Conservation (phyloP, 345 rosid species). For the Alliaria petiolata region DNA sequence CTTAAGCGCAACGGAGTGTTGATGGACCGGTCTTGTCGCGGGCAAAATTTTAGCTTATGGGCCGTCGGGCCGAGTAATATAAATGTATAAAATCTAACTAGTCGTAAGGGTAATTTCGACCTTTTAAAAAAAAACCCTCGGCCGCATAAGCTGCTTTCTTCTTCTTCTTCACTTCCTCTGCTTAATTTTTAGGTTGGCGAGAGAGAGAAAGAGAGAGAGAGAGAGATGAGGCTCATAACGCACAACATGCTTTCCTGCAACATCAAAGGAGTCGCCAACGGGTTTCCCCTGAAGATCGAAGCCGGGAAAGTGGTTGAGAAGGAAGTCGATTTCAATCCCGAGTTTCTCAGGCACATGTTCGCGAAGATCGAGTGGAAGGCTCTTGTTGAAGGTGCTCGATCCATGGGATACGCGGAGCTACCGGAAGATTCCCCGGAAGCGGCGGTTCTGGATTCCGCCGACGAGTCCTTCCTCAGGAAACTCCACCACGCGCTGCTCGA, state of each 20-base stretch:
- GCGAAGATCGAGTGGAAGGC: slow-evolving; percentile 83
- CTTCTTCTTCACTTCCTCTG: background rate
- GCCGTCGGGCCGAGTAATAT: background rate
- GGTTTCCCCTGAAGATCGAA: slow-evolving; percentile 76
- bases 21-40: background rate
- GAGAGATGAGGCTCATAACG: slow-evolving; percentile 65
- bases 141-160: slow-evolving; percentile 12
- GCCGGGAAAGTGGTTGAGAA: slow-evolving; percentile 59
- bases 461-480: slow-evolving; percentile 55
- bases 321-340: slow-evolving; percentile 68
- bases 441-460: slow-evolving; percentile 51
- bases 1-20: background rate
- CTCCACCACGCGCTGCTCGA: slow-evolving; percentile 87
- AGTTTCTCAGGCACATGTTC: slow-evolving; percentile 68
- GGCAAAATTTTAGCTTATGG: background rate
- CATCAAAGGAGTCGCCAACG: slow-evolving; percentile 80
- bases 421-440: slow-evolving; percentile 55
- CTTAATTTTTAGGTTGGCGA: background rate
- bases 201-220: background rate
- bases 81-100: background rate
- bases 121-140: slow-evolving; percentile 11
- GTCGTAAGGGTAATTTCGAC: background rate
- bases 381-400: slow-evolving; percentile 54
- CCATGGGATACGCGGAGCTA: slow-evolving; percentile 66
- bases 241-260: slow-evolving; percentile 92